Base-by-base conservation (phyloP, 495 filamentous ascomycete species). In the Penicillium tannophilum region DNA sequence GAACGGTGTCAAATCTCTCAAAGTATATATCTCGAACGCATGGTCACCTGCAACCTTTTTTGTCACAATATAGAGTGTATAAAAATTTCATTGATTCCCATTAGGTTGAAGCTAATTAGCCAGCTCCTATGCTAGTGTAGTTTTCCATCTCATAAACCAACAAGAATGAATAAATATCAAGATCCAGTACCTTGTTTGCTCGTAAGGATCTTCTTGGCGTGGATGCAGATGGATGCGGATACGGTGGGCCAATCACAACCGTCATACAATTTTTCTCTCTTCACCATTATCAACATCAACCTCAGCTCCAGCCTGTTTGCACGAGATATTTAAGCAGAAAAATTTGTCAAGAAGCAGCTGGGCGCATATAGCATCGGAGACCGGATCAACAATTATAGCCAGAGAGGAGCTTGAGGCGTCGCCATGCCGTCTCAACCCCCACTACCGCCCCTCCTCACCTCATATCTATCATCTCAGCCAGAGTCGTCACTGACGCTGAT, bases 401-500 rank as follows among this genome's bases (percentile, higher is more conserved):
- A 31, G 24, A n/a, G 17, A 12, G 23, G 45, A 24, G 8, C 14
- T 24, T 52, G n/a, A 61, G 52, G 59, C 45, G 24, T 46, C 47
- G 63, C 51, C 47, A 82, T 82, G 79, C 79, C 79, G 47, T 76
- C 73, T 54, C 76, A 81, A 70, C 76, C 74, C 55, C 67, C 74
- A 58, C 81, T 90, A 57, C 90, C 91, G 23, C 84, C 82, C 54
- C 84, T 90, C 58, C 82, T 93, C 43, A 73, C 87, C 50, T 79
- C 86, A 9, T 89, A 90, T 75, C 79, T 90, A 63, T 67, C 76
- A 28, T 61, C 64, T 42, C 65, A 69, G n/a, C 68, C 70, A 6
- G 70, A 65, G 43, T 69, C 73, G 4, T 88, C 89, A 10, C 82
- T 95, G 24, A 82, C 85, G 26, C 76, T 97, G 7, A 68, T 97